A percentile compares a stretch with the other conserved stretches of the same genome.
Conservation (phyloP, 2,329 filamentous ascomycete genomes). For the Penicillium paneum region DNA sequence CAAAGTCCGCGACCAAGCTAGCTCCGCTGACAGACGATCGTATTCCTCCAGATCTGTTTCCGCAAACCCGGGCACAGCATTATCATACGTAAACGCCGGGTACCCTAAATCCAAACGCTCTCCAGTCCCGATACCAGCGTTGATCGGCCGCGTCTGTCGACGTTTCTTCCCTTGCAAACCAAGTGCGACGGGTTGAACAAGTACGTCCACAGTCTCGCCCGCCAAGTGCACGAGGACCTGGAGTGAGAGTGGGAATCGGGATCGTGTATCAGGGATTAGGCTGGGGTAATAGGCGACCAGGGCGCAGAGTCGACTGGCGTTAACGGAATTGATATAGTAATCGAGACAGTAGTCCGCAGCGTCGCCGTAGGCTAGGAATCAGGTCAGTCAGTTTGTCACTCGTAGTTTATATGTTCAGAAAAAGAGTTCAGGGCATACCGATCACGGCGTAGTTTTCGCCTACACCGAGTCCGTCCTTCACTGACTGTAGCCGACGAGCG, state of each 20-base stretch:
- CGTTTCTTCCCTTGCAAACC: constrained; percentile 53
- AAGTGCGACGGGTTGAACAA: constrained; percentile 49
- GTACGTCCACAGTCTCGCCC: constrained; percentile 48
- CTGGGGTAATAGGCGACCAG: constrained; percentile 64
- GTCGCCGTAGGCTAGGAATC: constrained; percentile 55
- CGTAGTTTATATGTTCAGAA: not conserved
- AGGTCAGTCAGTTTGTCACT: not conserved
- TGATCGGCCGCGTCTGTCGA: constrained; percentile 49
- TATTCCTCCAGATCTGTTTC: constrained; percentile 68
- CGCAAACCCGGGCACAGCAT: constrained; percentile 63
- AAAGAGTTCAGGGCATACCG: constrained; percentile 45
- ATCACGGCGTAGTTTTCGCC: constrained; percentile 62
- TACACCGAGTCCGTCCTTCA: constrained; percentile 54
- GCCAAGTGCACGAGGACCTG: constrained; percentile 59
- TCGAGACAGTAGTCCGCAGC: constrained; percentile 60
- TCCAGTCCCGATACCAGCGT: constrained; percentile 52
- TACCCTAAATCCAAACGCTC: constrained; percentile 38
- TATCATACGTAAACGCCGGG: constrained; percentile 52
- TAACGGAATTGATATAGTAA: constrained; percentile 55
- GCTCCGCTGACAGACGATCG: constrained; percentile 59
- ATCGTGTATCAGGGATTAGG: constrained; percentile 51
- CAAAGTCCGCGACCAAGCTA: constrained; percentile 68
- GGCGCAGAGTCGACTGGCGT: constrained; percentile 53
- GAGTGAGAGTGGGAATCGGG: constrained; percentile 35
- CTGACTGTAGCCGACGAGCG: constrained; percentile 48